Conservation (phyloP, 108 stramenopile genomes). For the Schizochytrium sp. region DNA sequence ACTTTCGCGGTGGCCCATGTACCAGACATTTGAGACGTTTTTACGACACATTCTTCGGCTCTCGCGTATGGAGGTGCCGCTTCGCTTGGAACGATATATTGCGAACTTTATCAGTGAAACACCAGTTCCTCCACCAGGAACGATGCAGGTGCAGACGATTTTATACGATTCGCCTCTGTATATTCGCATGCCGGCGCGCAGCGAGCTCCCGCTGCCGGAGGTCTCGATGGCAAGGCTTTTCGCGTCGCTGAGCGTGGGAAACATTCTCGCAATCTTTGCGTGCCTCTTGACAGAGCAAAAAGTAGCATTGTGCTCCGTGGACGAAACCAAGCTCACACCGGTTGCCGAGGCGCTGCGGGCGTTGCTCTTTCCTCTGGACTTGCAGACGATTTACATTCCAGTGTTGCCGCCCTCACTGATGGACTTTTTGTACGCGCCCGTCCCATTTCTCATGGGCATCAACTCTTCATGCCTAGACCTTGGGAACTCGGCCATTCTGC, state of each 20-base stretch:
- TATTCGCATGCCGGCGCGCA: not conserved
- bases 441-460: not conserved
- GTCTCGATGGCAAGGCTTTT: not conserved
- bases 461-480: not conserved
- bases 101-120: not conserved
- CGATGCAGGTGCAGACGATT: not conserved
- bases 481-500: not conserved
- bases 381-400: not conserved
- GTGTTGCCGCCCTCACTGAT: not conserved
- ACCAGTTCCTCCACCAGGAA: not conserved
- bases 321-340: not conserved
- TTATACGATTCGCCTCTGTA: not conserved
- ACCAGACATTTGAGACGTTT: not conserved
- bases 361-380: not conserved
- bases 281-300: constrained; percentile 1
- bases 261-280: not conserved
- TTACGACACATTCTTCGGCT: not conserved
- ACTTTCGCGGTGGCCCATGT: constrained; percentile 6
- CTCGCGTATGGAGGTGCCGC: not conserved
- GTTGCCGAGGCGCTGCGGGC: not conserved
- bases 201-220: not conserved
- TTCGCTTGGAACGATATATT: not conserved
- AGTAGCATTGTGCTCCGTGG: not conserved
- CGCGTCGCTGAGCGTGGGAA: not conserved
- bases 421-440: constrained; percentile 5